These are phyloP conservation scores for Aspergillus transmontanensis DNA, from an alignment of 2,329 filamentous ascomycete genomes.

Conservation along the genomic window DNA sequence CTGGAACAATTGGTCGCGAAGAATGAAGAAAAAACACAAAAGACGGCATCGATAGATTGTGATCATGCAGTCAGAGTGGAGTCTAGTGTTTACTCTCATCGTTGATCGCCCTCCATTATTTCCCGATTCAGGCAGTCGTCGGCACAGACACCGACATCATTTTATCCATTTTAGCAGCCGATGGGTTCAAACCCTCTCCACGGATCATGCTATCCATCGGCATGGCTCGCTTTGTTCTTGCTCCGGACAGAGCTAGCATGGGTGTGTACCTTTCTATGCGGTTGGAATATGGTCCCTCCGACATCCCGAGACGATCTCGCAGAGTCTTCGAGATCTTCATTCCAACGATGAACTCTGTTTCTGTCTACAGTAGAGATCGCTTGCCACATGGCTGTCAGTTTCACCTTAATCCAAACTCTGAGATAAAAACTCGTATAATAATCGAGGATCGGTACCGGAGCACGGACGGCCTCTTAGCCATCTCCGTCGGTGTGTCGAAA, in stretches of 20 bases:
- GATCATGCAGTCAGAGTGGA: neutral
- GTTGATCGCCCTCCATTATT: neutral
- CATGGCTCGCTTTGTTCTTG: neutral
- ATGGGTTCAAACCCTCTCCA: neutral
- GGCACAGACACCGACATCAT: neutral
- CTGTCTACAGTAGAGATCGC: neutral
- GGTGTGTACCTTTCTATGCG: neutral
- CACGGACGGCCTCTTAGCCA: neutral
- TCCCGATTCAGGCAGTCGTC: neutral
- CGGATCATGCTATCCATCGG: neutral
- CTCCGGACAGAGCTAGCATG: neutral
- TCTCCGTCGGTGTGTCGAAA: neutral
- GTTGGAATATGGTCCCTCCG: neutral
- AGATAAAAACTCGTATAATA: neutral
- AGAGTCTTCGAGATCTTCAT: neutral
- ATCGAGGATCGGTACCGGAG: neutral
- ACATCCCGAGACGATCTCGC: neutral
- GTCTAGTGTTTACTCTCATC: neutral
- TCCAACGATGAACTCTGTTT: neutral
- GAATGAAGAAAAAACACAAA: neutral
- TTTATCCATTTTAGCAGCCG: neutral
- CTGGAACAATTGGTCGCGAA: neutral
- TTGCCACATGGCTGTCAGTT: slow-evolving; percentile 6
- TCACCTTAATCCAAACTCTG: neutral
- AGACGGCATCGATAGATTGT: neutral